These are phyloP conservation scores for Lasiodiplodia theobromae DNA, from an alignment of 2,329 filamentous ascomycete genomes.

Conservation along the genomic window DNA sequence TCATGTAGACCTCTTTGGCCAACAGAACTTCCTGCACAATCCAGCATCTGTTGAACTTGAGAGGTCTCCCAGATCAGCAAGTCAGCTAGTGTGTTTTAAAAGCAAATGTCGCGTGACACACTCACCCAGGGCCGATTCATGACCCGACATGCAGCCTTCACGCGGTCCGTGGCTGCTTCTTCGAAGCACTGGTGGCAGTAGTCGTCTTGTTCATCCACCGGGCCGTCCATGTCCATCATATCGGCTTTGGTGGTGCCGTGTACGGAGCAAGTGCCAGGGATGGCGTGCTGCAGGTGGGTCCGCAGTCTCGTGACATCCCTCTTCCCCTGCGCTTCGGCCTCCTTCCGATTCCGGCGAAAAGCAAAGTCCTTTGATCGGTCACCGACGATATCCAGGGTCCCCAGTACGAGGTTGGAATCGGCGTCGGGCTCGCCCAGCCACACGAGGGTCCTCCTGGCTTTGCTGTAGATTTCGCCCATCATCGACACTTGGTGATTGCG, in stretches of 20 bases:
- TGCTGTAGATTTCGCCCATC: conserved; percentile 29
- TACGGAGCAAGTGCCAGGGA: neutral
- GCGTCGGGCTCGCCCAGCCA: conserved; percentile 34
- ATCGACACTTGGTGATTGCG: conserved; percentile 25
- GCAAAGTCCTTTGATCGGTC: neutral
- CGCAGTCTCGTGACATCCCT: neutral
- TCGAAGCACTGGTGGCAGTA: neutral
- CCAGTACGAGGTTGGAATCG: conserved; percentile 27
- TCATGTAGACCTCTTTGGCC: conserved; percentile 16
- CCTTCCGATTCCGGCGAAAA: conserved; percentile 4
- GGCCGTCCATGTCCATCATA: neutral
- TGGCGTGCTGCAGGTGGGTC: neutral
- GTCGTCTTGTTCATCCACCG: neutral
- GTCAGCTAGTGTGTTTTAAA: neutral
- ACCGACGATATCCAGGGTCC: conserved; percentile 26
- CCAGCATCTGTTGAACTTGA: conserved; percentile 22
- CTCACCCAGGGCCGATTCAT: conserved; percentile 21
- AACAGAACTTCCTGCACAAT: conserved; percentile 23
- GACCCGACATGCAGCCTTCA: neutral
- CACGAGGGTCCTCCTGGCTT: conserved; percentile 3
- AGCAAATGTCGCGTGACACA: neutral
- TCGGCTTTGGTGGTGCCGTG: neutral
- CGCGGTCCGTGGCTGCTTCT: neutral
- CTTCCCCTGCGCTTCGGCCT: neutral
- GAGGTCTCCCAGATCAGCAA: neutral